These are phyloP conservation scores for Aspergillus nomiae DNA, from an alignment of 2,329 filamentous ascomycete species.

Conservation along the genomic window DNA sequence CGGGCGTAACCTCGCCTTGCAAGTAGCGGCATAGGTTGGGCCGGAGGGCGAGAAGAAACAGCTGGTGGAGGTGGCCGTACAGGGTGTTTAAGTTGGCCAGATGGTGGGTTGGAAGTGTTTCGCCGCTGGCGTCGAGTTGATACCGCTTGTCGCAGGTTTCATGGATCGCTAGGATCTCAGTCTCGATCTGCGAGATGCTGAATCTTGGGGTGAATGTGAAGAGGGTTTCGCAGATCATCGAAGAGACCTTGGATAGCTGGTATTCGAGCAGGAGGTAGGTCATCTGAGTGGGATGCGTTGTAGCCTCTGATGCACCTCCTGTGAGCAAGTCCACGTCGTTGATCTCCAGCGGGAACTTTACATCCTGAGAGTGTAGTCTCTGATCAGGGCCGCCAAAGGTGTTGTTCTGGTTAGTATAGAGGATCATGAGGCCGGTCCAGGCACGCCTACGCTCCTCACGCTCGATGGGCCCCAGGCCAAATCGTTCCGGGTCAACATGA, in stretches of 20 bases:
- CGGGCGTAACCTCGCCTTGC: conserved; percentile 32
- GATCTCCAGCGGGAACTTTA: conserved; percentile 38
- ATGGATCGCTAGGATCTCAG: conserved; percentile 33
- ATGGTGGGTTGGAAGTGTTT: conserved; percentile 36
- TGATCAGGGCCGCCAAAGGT: conserved; percentile 39
- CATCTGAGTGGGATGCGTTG: conserved; percentile 41
- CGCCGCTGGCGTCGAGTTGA: conserved; percentile 23
- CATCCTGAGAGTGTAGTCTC: conserved; percentile 28
- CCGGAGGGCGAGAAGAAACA: conserved; percentile 40
- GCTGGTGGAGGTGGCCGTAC: conserved; percentile 42
- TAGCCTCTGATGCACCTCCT: conserved; percentile 21
- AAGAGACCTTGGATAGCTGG: conserved; percentile 38
- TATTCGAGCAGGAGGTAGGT: conserved; percentile 43
- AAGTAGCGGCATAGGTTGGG: conserved; percentile 36
- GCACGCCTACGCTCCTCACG: conserved; percentile 42
- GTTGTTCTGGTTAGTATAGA: conserved; percentile 43
- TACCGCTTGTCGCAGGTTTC: conserved; percentile 35
- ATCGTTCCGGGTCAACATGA: conserved; percentile 43
- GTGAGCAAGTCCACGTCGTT: conserved; percentile 39
- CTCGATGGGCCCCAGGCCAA: conserved; percentile 37
- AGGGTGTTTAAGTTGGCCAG: conserved; percentile 44
- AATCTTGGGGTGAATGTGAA: conserved; percentile 30
- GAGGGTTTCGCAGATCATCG: conserved; percentile 38
- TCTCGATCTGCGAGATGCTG: conserved; percentile 29
- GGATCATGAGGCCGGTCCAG: conserved; percentile 44